Evolutionary conservation across 371 early-diverging fungal species (phyloP).

Genomic region (Smittium mucronatum): DNA sequence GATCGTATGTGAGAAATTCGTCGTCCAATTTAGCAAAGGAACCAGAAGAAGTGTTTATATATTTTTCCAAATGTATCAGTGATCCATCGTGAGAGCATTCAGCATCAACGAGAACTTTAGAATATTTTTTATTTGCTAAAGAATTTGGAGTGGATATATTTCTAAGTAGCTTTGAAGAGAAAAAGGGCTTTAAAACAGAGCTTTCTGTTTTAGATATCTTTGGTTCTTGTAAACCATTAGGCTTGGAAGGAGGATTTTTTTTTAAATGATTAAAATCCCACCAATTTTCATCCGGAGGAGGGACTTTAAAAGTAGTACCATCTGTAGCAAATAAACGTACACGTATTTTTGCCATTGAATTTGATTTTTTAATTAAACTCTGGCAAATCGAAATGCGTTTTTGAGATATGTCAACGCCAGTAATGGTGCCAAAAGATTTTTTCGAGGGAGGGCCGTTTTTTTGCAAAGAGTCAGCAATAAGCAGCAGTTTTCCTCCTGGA

Average conservation of each 20-base stretch:
- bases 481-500: constrained; percentile 69
- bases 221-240: not conserved
- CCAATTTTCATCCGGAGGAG: constrained; percentile 47
- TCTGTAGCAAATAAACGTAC: constrained; percentile 57
- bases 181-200: constrained; percentile 46
- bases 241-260: not conserved
- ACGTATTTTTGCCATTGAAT: constrained; percentile 16
- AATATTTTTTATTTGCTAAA: constrained; percentile 4
- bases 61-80: constrained; percentile 67
- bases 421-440: constrained; percentile 52
- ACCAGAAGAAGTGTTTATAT: constrained; percentile 12
- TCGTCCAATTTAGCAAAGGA: constrained; percentile 46
- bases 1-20: constrained; percentile 48
- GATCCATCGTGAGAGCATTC: constrained; percentile 97
- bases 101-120: constrained; percentile 75
- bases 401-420: constrained; percentile 77
- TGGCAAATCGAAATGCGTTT: constrained; percentile 51
- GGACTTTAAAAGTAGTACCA: constrained; percentile 62
- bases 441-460: not conserved
- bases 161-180: constrained; percentile 55
- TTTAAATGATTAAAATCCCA: constrained; percentile 20
- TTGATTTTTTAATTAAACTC: constrained; percentile 23
- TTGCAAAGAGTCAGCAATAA: constrained; percentile 43
- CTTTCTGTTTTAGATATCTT: not conserved
- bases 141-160: constrained; percentile 37